These are phyloP conservation scores for Cyphellophora attinorum DNA, from an alignment of 2,329 filamentous ascomycete genomes.

Conservation along the genomic window DNA sequence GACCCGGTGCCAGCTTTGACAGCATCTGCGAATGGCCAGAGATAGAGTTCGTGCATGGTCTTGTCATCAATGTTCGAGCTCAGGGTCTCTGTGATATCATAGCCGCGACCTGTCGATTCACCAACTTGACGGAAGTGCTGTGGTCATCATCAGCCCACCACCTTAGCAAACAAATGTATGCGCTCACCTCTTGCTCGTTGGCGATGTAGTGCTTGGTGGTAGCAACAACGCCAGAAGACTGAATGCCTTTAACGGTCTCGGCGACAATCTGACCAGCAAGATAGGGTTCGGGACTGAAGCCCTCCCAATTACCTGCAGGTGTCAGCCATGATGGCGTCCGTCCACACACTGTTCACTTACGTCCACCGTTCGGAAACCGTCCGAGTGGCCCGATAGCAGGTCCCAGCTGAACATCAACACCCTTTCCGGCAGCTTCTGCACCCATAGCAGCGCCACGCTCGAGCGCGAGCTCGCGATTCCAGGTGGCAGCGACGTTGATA, in stretches of 20 bases:
- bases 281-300: slow-evolving; percentile 63
- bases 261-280: slow-evolving; percentile 64
- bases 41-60: slow-evolving; percentile 54
- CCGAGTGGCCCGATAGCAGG: slow-evolving; percentile 69
- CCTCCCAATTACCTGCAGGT: slow-evolving; percentile 26
- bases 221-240: slow-evolving; percentile 71
- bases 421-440: slow-evolving; percentile 64
- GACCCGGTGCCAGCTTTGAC: slow-evolving; percentile 55
- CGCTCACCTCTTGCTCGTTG: slow-evolving; percentile 73
- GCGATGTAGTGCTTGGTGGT: slow-evolving; percentile 69
- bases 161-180: too few species aligned
- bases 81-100: slow-evolving; percentile 51
- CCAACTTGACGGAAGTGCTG: slow-evolving; percentile 56
- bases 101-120: slow-evolving; percentile 51
- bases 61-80: slow-evolving; percentile 55
- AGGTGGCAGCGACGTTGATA: slow-evolving; percentile 73
- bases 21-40: slow-evolving; percentile 58
- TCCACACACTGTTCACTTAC: too few species aligned
- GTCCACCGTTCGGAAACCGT: slow-evolving; percentile 55
- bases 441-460: slow-evolving; percentile 65
- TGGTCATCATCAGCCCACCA: too few species aligned
- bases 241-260: slow-evolving; percentile 68
- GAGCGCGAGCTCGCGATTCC: slow-evolving; percentile 62
- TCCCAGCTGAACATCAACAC: slow-evolving; percentile 64
- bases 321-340: too few species aligned